These are phyloP conservation scores for Hymenoscyphus linearis DNA, from an alignment of 2,329 filamentous ascomycete species.

Conservation along the genomic window DNA sequence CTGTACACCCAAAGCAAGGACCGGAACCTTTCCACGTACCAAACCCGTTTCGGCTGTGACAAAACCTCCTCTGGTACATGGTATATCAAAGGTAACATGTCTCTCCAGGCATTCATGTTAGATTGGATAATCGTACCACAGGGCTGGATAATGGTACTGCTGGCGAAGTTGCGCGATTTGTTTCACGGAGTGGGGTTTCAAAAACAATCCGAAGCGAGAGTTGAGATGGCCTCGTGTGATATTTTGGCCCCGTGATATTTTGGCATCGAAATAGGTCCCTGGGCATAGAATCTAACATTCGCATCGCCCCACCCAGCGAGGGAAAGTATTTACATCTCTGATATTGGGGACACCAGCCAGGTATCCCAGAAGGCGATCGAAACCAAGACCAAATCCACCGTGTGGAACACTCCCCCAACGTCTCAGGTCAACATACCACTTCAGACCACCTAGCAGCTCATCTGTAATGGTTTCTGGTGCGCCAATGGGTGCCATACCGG, in stretches of 20 bases:
- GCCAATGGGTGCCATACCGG: slow-evolving; percentile 42
- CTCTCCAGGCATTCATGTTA: not conserved
- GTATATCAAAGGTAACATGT: not conserved
- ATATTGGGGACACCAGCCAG: slow-evolving; percentile 60
- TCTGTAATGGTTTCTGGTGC: slow-evolving; percentile 16
- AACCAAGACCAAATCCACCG: slow-evolving; percentile 67
- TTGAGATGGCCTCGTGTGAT: not conserved
- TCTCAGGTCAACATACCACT: slow-evolving; percentile 67
- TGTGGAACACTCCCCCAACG: slow-evolving; percentile 67
- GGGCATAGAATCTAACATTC: slow-evolving; percentile 29
- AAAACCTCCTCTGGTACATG: not conserved
- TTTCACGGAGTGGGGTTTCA: not conserved
- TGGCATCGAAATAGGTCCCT: not conserved
- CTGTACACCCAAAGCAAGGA: no score
- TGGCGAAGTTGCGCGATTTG: not conserved
- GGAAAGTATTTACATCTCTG: slow-evolving; percentile 64
- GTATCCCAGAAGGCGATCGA: slow-evolving; percentile 64
- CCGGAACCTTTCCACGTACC: no score
- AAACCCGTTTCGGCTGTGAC: not conserved
- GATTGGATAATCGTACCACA: not conserved
- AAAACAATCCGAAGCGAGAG: not conserved
- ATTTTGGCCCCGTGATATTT: not conserved
- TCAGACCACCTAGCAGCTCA: slow-evolving; percentile 43
- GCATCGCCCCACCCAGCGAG: slow-evolving; percentile 46
- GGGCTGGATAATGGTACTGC: not conserved